A percentile compares a stretch with the other conserved stretches of the same genome.
Evolutionary conservation across 1,139 yeast species (phyloP).

Genomic region (Candida smagusa): DNA sequence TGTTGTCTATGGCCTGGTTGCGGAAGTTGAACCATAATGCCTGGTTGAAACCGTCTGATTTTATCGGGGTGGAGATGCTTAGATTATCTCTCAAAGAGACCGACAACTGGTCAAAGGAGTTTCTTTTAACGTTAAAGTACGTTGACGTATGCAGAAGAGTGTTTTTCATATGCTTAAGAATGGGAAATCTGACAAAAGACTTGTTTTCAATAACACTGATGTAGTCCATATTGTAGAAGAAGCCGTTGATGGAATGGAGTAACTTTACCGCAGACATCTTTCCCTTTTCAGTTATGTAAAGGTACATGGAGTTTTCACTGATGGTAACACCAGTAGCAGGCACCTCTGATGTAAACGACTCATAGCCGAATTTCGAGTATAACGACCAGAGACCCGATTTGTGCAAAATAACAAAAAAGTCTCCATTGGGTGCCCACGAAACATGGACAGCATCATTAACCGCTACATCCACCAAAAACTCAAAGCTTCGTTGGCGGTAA

Average conservation of each 20-base stretch:
- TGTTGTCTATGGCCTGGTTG: constrained; percentile 30
- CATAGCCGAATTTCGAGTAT: constrained; percentile 35
- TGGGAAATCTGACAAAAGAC: constrained; percentile 26
- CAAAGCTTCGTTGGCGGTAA: constrained; percentile 7
- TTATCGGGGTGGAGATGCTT: constrained; percentile 36
- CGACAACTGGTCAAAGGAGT: constrained; percentile 24
- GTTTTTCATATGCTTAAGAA: constrained; percentile 30
- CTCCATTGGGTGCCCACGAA: constrained; percentile 40
- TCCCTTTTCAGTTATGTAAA: constrained; percentile 22
- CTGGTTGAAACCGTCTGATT: constrained; percentile 26
- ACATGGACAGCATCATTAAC: constrained; percentile 6
- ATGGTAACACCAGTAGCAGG: constrained; percentile 21
- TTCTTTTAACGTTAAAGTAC: constrained; percentile 22
- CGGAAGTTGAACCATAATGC: constrained; percentile 41
- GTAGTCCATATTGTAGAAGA: constrained; percentile 27
- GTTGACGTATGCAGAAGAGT: constrained; percentile 16
- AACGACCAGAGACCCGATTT: constrained; percentile 31
- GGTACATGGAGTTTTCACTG: constrained; percentile 24
- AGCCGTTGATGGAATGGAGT: constrained; percentile 14
- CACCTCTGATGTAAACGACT: constrained; percentile 28
- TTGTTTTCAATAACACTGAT: constrained; percentile 23
- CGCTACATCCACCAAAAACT: constrained; percentile 12
- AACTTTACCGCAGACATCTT: constrained; percentile 23
- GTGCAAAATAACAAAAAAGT: constrained; percentile 25
- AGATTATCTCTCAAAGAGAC: constrained; percentile 15